Percentiles rank a stretch among this genome's conserved stretches.
These are phyloP conservation scores for Fusarium clavum DNA, from an alignment of 2,329 filamentous ascomycete genomes.

Conservation along the genomic window DNA sequence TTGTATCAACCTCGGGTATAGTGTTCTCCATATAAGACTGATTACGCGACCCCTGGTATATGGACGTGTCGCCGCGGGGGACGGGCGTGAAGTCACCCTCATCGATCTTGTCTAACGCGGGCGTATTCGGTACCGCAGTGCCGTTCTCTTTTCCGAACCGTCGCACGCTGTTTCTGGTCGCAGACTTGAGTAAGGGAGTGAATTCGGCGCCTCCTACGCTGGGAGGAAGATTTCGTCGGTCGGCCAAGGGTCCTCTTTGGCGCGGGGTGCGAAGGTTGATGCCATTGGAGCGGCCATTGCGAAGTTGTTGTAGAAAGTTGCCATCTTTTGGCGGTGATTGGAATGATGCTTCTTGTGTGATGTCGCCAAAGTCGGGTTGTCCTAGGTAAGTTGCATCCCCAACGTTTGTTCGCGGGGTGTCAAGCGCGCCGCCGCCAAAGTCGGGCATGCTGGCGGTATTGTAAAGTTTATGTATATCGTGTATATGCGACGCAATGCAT, in stretches of 20 bases:
- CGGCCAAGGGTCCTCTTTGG: conserved; percentile 74
- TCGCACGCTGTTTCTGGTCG: conserved; percentile 77
- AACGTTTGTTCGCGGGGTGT: conserved; percentile 86
- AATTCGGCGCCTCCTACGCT: conserved; percentile 81
- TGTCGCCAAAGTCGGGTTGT: conserved; percentile 76
- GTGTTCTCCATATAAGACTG: conserved; percentile 76
- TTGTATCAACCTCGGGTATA: conserved; percentile 79
- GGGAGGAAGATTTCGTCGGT: conserved; percentile 77
- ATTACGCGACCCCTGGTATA: conserved; percentile 74
- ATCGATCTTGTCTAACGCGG: conserved; percentile 73
- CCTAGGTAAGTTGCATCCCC: conserved; percentile 87
- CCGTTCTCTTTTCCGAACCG: conserved; percentile 72
- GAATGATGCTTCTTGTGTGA: conserved; percentile 90
- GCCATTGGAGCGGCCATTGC: conserved; percentile 69
- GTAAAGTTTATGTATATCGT: conserved; percentile 38
- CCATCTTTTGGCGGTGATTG: conserved; percentile 76
- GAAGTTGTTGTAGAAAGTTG: conserved; percentile 80
- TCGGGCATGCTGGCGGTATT: conserved; percentile 67
- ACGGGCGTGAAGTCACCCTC: conserved; percentile 81
- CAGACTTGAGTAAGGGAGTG: conserved; percentile 89
- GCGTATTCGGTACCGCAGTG: conserved; percentile 72
- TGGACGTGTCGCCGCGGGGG: conserved; percentile 77
- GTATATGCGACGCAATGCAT: conserved; percentile 36
- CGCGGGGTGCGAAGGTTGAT: conserved; percentile 79
- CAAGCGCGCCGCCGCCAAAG: conserved; percentile 71